These are phyloP conservation scores for Podospora conica DNA, from an alignment of 495 filamentous ascomycete species.

Conservation along the genomic window DNA sequence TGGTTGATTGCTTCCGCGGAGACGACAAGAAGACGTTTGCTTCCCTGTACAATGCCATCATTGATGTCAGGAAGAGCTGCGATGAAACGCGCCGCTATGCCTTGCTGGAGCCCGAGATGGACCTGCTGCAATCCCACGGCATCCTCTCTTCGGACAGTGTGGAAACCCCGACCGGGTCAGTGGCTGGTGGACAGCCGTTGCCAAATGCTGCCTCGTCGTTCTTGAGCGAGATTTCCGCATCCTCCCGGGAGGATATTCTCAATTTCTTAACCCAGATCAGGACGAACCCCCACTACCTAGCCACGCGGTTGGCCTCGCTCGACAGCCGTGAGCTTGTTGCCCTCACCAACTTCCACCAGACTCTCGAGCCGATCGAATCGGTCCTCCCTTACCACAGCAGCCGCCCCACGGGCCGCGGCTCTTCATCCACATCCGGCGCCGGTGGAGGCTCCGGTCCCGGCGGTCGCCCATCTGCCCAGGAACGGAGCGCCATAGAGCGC, in stretches of 20 bases:
- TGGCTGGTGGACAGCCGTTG: conserved; percentile 30
- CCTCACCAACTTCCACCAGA: conserved; percentile 66
- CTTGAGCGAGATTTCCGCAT: conserved; percentile 70
- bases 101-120: conserved; percentile 62
- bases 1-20: conserved; percentile 82
- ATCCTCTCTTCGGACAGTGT: conserved; percentile 41
- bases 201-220: conserved; percentile 57
- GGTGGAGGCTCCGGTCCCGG: conserved; percentile 19
- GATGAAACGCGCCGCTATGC: conserved; percentile 63
- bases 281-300: conserved; percentile 79
- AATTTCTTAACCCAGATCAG: conserved; percentile 76
- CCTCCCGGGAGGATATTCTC: conserved; percentile 67
- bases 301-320: conserved; percentile 67
- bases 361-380: conserved; percentile 72
- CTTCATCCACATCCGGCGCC: conserved; percentile 16
- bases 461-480: conserved; percentile 21
- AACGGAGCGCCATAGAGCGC: conserved; percentile 56
- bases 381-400: conserved; percentile 70
- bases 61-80: conserved; percentile 83
- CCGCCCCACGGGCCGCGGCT: conserved; percentile 34
- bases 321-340: conserved; percentile 66
- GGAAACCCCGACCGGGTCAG: conserved; percentile 34
- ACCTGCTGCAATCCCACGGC: conserved; percentile 40
- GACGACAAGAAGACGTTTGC: conserved; percentile 89
- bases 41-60: conserved; percentile 76